Evolutionary conservation across 2,329 filamentous ascomycete species (phyloP).

Genomic region (Ampelomyces quisqualis): DNA sequence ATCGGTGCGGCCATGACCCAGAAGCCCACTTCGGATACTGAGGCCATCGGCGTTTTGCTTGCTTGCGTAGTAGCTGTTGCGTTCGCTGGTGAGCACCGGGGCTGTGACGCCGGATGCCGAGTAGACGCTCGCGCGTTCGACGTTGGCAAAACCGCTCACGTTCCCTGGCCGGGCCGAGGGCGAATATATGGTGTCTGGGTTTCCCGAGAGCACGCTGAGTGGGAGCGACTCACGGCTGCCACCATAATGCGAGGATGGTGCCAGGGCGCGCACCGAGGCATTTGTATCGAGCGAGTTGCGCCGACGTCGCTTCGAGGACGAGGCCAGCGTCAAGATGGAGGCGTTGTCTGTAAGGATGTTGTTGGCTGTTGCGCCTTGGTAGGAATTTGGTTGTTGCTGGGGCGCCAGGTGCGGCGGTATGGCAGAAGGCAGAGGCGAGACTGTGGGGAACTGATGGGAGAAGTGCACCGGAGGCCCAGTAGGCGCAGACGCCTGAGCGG

Average conservation of each 20-base stretch:
- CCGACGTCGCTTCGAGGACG: constrained; percentile 74
- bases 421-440: constrained; percentile 62
- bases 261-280: constrained; percentile 80
- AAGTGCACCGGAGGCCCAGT: constrained; percentile 53
- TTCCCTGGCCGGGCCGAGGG: constrained; percentile 53
- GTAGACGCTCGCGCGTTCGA: constrained; percentile 79
- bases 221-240: constrained; percentile 79
- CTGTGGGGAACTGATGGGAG: constrained; percentile 56
- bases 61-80: constrained; percentile 76
- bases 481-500: constrained; percentile 39
- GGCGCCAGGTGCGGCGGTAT: constrained; percentile 70
- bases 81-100: constrained; percentile 68
- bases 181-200: constrained; percentile 56
- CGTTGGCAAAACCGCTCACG: constrained; percentile 56
- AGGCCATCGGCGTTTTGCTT: constrained; percentile 63
- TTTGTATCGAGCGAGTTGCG: constrained; percentile 82
- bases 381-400: constrained; percentile 65
- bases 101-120: constrained; percentile 65
- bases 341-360: constrained; percentile 82
- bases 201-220: constrained; percentile 73
- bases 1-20: constrained; percentile 77
- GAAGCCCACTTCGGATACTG: constrained; percentile 74
- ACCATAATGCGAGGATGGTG: constrained; percentile 78
- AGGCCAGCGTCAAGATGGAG: constrained; percentile 80
- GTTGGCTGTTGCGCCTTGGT: constrained; percentile 76